Evolutionary conservation across 2,329 filamentous ascomycete species (phyloP).

Genomic region (Fusarium temperatum): DNA sequence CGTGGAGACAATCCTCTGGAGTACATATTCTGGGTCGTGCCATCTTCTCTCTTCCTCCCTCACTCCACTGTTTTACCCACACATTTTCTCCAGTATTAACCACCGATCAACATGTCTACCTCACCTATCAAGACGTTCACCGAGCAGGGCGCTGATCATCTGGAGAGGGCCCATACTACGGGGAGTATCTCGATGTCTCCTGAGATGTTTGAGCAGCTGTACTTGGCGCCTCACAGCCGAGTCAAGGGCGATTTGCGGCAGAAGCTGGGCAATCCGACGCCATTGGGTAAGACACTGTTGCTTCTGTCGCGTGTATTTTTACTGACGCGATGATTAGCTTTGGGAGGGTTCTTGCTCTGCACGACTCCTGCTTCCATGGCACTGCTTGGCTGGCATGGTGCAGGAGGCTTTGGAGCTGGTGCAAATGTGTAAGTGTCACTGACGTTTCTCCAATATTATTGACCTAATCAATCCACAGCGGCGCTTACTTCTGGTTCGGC

Average conservation of each 20-base stretch:
- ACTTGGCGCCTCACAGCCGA: not conserved
- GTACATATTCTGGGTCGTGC: not conserved
- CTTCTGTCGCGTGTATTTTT: accelerated
- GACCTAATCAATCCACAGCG: not conserved
- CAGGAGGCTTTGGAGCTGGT: not conserved
- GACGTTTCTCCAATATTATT: accelerated
- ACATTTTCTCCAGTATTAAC: not conserved
- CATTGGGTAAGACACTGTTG: not conserved
- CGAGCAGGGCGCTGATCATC: not conserved
- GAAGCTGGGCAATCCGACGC: not conserved
- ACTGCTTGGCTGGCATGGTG: not conserved
- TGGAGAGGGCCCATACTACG: not conserved
- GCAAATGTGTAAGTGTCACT: not conserved
- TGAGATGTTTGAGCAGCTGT: not conserved
- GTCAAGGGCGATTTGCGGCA: not conserved
- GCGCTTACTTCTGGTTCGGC: not conserved
- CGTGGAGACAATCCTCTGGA: not conserved
- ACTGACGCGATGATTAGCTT: not conserved
- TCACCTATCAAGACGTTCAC: not conserved
- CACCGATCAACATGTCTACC: not conserved
- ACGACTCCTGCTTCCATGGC: not conserved
- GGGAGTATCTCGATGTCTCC: not conserved
- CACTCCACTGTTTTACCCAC: not conserved
- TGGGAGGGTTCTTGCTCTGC: not conserved
- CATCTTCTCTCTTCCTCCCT: not conserved